Evolutionary conservation across 108 stramenopile genomes (phyloP).

Genomic region (Cyclotella choctawhatcheeana): DNA sequence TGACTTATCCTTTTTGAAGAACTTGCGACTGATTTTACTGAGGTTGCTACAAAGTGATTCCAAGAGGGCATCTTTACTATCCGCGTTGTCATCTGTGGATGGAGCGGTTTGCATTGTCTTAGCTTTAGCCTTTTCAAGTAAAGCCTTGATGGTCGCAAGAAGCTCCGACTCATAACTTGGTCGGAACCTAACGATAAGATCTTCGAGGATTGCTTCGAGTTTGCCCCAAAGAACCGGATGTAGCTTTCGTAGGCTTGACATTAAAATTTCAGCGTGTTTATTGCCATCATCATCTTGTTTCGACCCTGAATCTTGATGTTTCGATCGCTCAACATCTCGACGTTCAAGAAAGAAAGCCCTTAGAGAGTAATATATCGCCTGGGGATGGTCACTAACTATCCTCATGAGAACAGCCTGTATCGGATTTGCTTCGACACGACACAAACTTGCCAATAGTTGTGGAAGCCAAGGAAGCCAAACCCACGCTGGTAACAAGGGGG

Average conservation of each 20-base stretch:
- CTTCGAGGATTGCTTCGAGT: conserved; percentile 93
- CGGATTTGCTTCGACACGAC: conserved; percentile 70
- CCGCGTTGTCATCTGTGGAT: conserved; percentile 24
- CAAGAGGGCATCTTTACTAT: conserved; percentile 54
- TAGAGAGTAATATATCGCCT: conserved; percentile 85
- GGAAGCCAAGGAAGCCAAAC: conserved; percentile 96
- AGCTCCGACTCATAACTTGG: conserved; percentile 94
- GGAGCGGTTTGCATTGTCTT: conserved; percentile 49
- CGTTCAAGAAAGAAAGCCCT: conserved; percentile 87
- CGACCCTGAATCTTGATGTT: conserved; percentile 48
- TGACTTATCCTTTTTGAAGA: conserved; percentile 60
- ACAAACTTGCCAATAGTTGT: conserved; percentile 84
- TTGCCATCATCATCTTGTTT: conserved; percentile 39
- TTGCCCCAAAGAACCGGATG: conserved; percentile 88
- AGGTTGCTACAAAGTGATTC: conserved; percentile 70
- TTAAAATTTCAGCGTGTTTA: conserved; percentile 83
- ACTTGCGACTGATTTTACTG: conserved; percentile 70
- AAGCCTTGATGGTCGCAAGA: conserved; percentile 78
- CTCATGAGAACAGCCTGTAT: conserved; percentile 64
- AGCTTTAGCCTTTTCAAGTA: conserved; percentile 70
- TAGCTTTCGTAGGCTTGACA: conserved; percentile 81
- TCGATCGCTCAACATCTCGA: conserved; percentile 82
- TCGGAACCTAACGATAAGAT: conserved; percentile 90
- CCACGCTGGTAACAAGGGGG: conserved; percentile 82
- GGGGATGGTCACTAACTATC: conserved; percentile 80